A percentile compares a stretch with the other conserved stretches of the same genome.
Evolutionary conservation across 2,329 filamentous ascomycete genomes (phyloP).

Genomic region (Coleophoma crateriformis): DNA sequence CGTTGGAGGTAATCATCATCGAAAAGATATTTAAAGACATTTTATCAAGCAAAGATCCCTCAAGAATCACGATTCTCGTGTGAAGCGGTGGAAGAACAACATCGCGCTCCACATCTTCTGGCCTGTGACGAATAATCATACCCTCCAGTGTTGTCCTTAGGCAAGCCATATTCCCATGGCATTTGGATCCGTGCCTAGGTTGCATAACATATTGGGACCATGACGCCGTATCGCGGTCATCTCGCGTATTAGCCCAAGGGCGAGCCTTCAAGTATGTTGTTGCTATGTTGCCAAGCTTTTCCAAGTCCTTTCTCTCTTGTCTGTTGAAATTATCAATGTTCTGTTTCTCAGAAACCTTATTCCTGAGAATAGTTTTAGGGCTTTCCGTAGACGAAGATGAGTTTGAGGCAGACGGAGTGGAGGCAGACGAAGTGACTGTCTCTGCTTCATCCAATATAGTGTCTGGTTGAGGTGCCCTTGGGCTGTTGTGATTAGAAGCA

Average conservation of each 20-base stretch:
- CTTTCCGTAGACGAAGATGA: not conserved
- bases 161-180: constrained; percentile 53
- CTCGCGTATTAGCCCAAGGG: constrained; percentile 67
- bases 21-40: constrained; percentile 80
- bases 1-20: constrained; percentile 78
- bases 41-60: constrained; percentile 81
- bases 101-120: constrained; percentile 62
- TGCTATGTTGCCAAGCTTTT: constrained; percentile 61
- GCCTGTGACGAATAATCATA: constrained; percentile 74
- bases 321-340: constrained; percentile 28
- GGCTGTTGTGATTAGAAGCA: not conserved
- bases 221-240: constrained; percentile 50
- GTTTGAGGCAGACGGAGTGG: not conserved
- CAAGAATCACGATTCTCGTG: constrained; percentile 66
- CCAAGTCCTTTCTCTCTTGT: constrained; percentile 57
- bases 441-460: not conserved
- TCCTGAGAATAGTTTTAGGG: not conserved
- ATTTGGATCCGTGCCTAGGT: constrained; percentile 42
- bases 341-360: no score
- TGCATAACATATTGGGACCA: constrained; percentile 72
- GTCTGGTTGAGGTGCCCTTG: no score
- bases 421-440: not conserved
- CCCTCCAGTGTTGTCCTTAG: constrained; percentile 68
- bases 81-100: constrained; percentile 64
- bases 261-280: constrained; percentile 68